A percentile compares a stretch with the other conserved stretches of the same genome.
phyloP scores from a whole-genome alignment of 106 monocot species.

The Vanilla planifolia region DNA sequence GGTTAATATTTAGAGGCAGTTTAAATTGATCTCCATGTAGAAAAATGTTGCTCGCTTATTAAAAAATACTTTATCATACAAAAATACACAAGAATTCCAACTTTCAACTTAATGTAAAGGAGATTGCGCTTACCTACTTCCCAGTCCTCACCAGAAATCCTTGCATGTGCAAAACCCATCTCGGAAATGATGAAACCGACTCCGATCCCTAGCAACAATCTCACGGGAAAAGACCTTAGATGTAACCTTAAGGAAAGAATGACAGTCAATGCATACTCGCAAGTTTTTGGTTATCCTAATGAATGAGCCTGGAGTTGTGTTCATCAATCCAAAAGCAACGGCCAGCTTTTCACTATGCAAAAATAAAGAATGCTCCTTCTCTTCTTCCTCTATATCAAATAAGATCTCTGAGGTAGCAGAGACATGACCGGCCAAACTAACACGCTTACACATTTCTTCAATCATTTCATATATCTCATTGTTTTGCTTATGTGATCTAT shows the following conservation, averaged over 20 bases:
- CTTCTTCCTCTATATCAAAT: constrained; percentile 43
- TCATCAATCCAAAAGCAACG: constrained; percentile 33
- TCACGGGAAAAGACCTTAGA: constrained; percentile 27
- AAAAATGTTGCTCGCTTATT: too few relatives aligned
- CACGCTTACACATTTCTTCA: constrained; percentile 22
- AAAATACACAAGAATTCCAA: too few relatives aligned
- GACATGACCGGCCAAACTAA: constrained; percentile 15
- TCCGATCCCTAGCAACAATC: constrained; percentile 30
- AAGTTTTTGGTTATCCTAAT: constrained; percentile 44
- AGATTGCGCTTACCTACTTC: too few relatives aligned
- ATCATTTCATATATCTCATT: constrained; percentile 31
- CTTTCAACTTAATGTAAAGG: too few relatives aligned
- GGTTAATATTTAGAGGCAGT: too few relatives aligned
- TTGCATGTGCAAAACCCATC: constrained; percentile 24
- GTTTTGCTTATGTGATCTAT: constrained; percentile 27
- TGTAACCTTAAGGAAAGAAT: constrained; percentile 32
- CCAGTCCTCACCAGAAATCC: constrained; percentile 36
- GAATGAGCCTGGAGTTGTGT: constrained; percentile 17
- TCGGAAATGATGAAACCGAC: constrained; percentile 28
- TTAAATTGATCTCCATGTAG: too few relatives aligned
- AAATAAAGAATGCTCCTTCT: constrained; percentile 29
- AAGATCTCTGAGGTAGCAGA: constrained; percentile 17
- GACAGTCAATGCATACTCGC: constrained; percentile 34
- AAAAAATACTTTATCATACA: too few relatives aligned
- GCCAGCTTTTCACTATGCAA: constrained; percentile 44